Evolutionary conservation across 2,329 filamentous ascomycete species (phyloP), one percentile per base, ranked within the genome.

Genomic region (Aspergillus clavatus): DNA sequence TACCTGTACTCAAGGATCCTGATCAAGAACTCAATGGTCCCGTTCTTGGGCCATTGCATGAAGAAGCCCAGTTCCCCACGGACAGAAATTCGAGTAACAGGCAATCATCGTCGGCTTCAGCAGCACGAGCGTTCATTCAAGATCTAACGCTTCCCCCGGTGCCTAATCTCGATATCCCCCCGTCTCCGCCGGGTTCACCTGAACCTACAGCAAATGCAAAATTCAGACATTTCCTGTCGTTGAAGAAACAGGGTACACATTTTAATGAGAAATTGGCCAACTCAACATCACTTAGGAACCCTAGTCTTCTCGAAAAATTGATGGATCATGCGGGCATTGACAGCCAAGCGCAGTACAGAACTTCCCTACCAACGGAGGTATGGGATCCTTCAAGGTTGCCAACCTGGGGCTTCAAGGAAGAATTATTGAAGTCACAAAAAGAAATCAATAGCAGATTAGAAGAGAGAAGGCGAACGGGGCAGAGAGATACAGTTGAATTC

Each of bases 211-310:
- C 73, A 2, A 79, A 77, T 14, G 73, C 74, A 49, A 83, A 82
- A 54, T 79, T 83, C 56, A 69, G 72, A 38, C 76, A 77, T 52
- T 84, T 84, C 49, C 71, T 84, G 3, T 72, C 76, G 18, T 66
- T 84, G 27, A 84, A 84, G 60, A 76, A 76, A 55, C 76, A 81
- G 58, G 78, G 78, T 2, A 68, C 80, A 18, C 81, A 84, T 61
- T 84, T 84, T 68, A 83, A 84, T 52, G 71, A 78, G 52, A 78
- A 81, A 43, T 65, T 84, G 11, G 74, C 78, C 42, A 68, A 66
- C 28, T 81, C 79, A 3, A 70, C 76, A 2, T 77, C 78, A 1
- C 68, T 84, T 22, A 76, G 75, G 35, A 83, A 84, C 55, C 81
- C 81, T 7, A 76, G 73, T 45, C 66, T 83, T 40, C 62, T 81